Percentiles rank a stretch among this genome's conserved stretches.
Evolutionary conservation across 441 rosid species (phyloP).

Genomic region (Rhodomyrtus psidioides): DNA sequence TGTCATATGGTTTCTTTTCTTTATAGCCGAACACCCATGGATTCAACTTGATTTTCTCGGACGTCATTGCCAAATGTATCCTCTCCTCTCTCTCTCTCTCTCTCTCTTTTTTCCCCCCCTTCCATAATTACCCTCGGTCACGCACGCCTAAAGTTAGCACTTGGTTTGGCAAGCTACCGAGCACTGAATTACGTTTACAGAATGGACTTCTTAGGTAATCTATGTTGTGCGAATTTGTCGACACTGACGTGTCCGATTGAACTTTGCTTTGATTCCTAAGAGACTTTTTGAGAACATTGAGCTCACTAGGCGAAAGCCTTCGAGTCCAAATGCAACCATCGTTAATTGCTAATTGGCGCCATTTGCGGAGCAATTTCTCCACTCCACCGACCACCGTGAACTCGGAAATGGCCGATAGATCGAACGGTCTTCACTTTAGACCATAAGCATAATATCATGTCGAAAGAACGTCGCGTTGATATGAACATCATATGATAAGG

Average conservation of each 20-base stretch:
- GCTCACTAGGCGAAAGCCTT: neutral
- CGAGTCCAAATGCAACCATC: neutral
- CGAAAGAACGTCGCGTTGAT: neutral
- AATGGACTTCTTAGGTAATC: neutral
- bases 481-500: neutral
- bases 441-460: too few relatives aligned
- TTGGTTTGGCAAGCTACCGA: neutral
- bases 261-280: neutral
- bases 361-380: neutral
- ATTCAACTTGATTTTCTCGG: neutral
- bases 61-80: neutral
- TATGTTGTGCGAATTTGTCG: neutral
- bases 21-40: too few relatives aligned
- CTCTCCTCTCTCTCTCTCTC: too few relatives aligned
- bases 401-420: neutral
- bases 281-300: neutral
- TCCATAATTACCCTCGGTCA: neutral
- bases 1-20: too few relatives aligned
- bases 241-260: neutral
- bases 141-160: neutral
- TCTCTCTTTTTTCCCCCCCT: rapidly evolving
- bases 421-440: too few relatives aligned
- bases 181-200: neutral
- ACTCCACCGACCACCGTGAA: neutral
- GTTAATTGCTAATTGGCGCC: neutral